phyloP scores from a whole-genome alignment of 495 filamentous ascomycete species.

The Immersiella caudata region DNA sequence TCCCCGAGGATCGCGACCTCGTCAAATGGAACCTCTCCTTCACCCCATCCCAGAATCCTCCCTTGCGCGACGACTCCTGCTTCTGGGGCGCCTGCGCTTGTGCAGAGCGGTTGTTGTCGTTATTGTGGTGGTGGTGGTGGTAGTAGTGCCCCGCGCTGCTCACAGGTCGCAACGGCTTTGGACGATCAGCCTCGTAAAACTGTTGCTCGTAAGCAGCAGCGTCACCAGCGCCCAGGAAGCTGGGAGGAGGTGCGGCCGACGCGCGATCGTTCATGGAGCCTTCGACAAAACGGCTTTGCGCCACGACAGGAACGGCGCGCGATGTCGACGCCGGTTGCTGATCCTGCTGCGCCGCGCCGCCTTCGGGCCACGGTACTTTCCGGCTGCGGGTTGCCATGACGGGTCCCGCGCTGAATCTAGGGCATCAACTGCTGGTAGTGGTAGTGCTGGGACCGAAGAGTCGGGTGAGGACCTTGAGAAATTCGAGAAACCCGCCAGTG shows the following conservation, averaged over 20 bases:
- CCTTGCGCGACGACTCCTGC: conserved; percentile 15
- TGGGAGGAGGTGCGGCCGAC: conserved; percentile 66
- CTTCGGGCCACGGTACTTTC: background rate
- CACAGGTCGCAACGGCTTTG: conserved; percentile 17
- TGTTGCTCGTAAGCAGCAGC: conserved; percentile 40
- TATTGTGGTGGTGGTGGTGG: conserved; percentile 3
- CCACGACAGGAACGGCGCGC: background rate
- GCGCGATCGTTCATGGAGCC: conserved; percentile 77
- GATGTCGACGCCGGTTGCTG: background rate
- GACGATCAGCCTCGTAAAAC: conserved; percentile 29
- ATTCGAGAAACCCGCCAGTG: background rate
- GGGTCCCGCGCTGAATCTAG: background rate
- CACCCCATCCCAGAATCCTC: conserved; percentile 40
- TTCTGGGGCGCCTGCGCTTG: background rate
- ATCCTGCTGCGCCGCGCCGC: conserved; percentile 7
- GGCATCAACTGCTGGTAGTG: background rate
- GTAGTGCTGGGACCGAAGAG: background rate
- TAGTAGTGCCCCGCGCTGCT: conserved; percentile 19
- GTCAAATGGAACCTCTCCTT: conserved; percentile 34
- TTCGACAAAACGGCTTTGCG: conserved; percentile 61
- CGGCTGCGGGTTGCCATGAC: conserved; percentile 1
- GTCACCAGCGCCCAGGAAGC: conserved; percentile 59
- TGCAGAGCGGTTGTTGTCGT: conserved; percentile 10
- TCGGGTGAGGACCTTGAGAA: background rate
- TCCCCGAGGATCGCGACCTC: conserved; percentile 30